Base-by-base conservation (phyloP, 2,329 filamentous ascomycete species). In the Neonectria neomacrospora region DNA sequence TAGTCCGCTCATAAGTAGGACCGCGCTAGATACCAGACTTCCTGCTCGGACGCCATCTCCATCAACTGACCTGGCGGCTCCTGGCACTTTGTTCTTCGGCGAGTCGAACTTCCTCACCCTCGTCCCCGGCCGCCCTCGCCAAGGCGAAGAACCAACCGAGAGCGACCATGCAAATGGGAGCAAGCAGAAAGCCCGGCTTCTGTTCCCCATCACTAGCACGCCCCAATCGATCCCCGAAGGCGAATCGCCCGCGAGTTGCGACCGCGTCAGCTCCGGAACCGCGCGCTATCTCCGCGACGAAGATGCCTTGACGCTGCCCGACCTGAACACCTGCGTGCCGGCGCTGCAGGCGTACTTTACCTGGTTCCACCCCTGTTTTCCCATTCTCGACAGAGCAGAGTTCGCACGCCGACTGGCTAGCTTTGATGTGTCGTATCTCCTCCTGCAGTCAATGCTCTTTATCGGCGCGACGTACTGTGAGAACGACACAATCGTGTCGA, bases 301-400 rank as follows among this genome's bases (percentile, higher is more conserved):
- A 47, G 75, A 75, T 7, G 76, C 74, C 12, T 80, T 86, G 44
- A 78, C 79, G 0, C 80, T 85, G 23, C 84, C 85, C 0, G 77
- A 80, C 2, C 66, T 75, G 14, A 70, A 78, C 2, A 77, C 81
- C 18, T 80, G 81, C 44, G 74, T 82, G 4, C 77, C 77, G 1
- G 75, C 85, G 0, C 68, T 87, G 1, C 75, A 80, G 18, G 84
- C 84, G 0, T 88, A 86, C 73, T 87, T 88, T 58, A 75, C 78
- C 22, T 85, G 84, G 80, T 87, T 86, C 55, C 85, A 88, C 65
- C 84, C 85, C 0, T 83, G 83, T 57, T 88, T 86, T 51, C 84
- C 85, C 0, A 79, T 88, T 12, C 67, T 88, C 1, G 83, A 87
- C 65, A 79, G 83, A 4, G 74, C 75, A 1, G 79, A 80, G 0